Percentiles rank a stretch among this genome's conserved stretches.
phyloP scores from a whole-genome alignment of 331 rosid species.

The Telfairia occidentalis region DNA sequence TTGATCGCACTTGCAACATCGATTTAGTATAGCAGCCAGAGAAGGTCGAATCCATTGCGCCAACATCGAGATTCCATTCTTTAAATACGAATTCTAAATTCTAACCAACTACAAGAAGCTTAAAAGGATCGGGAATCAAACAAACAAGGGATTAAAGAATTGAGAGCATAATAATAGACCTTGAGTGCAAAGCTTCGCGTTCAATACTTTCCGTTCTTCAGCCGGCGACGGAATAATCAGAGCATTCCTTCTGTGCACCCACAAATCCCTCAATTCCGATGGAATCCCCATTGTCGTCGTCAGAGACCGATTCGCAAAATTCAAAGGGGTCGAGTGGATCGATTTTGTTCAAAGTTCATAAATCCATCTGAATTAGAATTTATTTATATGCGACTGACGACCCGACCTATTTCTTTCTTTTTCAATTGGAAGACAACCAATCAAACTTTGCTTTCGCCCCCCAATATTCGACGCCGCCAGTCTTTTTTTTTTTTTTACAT shows the following conservation, averaged over 20 bases:
- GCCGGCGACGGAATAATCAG: constrained; percentile 53
- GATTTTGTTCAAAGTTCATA: neutral
- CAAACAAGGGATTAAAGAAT: neutral
- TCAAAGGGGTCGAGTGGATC: neutral
- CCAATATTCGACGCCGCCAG: neutral
- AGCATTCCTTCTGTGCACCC: constrained; percentile 23
- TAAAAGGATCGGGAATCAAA: neutral
- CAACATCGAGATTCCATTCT: neutral
- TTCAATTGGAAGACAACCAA: neutral
- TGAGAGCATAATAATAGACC: constrained; percentile 24
- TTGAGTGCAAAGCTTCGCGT: constrained; percentile 36
- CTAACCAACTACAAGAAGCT: neutral
- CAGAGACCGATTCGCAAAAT: neutral
- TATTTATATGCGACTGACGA: neutral
- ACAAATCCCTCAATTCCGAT: constrained; percentile 48
- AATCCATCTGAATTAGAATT: neutral
- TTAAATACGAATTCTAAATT: neutral
- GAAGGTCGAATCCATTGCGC: neutral
- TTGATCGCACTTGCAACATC: neutral
- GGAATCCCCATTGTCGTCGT: constrained; percentile 49
- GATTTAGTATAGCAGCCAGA: neutral
- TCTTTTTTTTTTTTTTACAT: neutral
- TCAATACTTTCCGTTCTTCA: constrained; percentile 36
- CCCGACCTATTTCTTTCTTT: neutral
- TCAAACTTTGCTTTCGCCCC: neutral